Base-by-base conservation (phyloP, 2,329 filamentous ascomycete species). In the Scedosporium boydii region DNA sequence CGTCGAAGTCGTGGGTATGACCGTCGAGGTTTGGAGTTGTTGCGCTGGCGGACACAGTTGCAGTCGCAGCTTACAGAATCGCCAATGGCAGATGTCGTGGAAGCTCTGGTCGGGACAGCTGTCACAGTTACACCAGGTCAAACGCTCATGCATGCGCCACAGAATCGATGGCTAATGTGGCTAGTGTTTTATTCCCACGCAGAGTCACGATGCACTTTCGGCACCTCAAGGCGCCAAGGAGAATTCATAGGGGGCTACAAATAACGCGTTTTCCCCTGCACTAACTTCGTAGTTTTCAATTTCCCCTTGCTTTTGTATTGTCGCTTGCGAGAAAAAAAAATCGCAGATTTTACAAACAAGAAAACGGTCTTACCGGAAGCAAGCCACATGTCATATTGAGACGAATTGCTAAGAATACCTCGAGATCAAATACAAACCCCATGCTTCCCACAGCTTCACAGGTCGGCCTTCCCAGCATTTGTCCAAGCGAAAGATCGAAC, bases 71-170 rank as follows among this genome's bases (percentile, higher is more conserved):
- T 18, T 18, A 18, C n/a, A 21, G 44, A 21, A 48, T 48, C 16
- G 4, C 9, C 18, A 46, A 16, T 46, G 42, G 23, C 26, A 27
- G 61, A 29, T 27, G 41, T 48, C 9, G 69, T 67, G 46, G 67
- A 60, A 44, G 70, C 70, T 63, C 68, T 69, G 60, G 66, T 64
- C 63, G 66, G 67, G 58, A 10, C 66, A 62, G 53, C 58, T 66
- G 57, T 74, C 76, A 14, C 44, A 48, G 44, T 48, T 48, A 6
- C 44, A 10, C 44, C 4, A n/a, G n/a, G n/a, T n/a, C n/a, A 6
- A n/a, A 48, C 16, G 2, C 16, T 34, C 7, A 3, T 38, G 34
- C 9, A 38, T 48, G 44, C 44, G 44, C 44, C 44, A 48, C 44
- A 21, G 5, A 6, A 21, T 3, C 2, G 9, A 6, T 6, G 3